Evolutionary conservation across 208 protist genomes (phyloP), one percentile per base, ranked within the genome.

Genomic region (Strigomonas galati): DNA sequence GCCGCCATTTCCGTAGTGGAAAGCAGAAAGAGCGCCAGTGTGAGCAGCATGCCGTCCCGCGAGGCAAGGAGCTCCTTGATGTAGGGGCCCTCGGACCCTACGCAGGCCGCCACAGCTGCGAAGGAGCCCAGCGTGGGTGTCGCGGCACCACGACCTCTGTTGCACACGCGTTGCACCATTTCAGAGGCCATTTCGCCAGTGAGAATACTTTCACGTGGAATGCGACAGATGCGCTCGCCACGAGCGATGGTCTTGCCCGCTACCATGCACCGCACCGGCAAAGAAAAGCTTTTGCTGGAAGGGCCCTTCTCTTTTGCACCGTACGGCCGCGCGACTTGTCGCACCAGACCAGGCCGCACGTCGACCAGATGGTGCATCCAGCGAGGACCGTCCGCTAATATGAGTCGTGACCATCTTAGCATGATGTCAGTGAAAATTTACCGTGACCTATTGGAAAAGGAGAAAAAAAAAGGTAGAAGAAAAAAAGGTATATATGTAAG

Each of bases 1-100:
- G 48, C 59, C 32, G 19, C 26, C 48, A 78, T 58, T 5, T 56
- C 57, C 2, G 81, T 49, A 53, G 64, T 69, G 32, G 66, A 76
- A 0, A 89, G 43, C 5, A 81, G 40, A 61, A 81, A 80, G n/a
- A 95, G 51, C 27, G 80, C 75, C 14, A 78, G 51, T 3, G 75
- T 81, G 27, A 86, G 59, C 27, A 95, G 77, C 23, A 92, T 51
- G 14, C 76, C 78, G 59, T 95, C 89, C 1, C 89, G 85, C 2
- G 87, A 84, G 10, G 67, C 67, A 1, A 87, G 23, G 31, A 84
- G 63, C 19, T 23, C 56, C 7, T 65, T 31, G 15, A 65, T 67
- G 7, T 62, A 40, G 15, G 67, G 35, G 7, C 35, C 35, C 35
- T 40, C 35, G 7, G 35, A 4, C 35, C 35, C 35, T 4, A 40